Conservation (phyloP, 805 yeast genomes). For the Wickerhamiella spandovensis region DNA sequence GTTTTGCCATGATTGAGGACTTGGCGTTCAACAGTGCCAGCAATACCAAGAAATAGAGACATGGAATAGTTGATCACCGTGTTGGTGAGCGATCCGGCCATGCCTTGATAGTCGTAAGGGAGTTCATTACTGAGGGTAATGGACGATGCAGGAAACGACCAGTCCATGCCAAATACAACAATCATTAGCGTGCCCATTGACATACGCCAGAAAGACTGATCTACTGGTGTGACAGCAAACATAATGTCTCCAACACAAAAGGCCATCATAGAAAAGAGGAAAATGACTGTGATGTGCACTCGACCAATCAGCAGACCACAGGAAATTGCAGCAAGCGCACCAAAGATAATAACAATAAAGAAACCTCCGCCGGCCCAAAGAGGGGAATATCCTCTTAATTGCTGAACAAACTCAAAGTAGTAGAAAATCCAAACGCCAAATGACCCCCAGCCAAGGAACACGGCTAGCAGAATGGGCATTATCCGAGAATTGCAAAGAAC, state of each 20-base stretch:
- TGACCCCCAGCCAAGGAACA: conserved; percentile 66
- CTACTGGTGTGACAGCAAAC: conserved; percentile 29
- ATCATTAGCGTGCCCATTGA: conserved; percentile 43
- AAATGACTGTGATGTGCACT: conserved; percentile 36
- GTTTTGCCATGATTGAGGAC: conserved; percentile 4
- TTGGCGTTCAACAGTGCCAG: conserved; percentile 28
- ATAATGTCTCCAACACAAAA: conserved; percentile 28
- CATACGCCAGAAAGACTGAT: conserved; percentile 47
- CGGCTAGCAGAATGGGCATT: conserved; percentile 31
- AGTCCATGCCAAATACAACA: conserved; percentile 62
- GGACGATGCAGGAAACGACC: conserved; percentile 64
- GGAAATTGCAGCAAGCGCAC: conserved; percentile 41
- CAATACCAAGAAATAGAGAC: conserved; percentile 56
- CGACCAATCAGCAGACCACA: conserved; percentile 37
- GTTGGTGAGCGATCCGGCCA: conserved; percentile 61
- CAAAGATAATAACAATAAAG: conserved; percentile 37
- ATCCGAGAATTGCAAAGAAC: conserved; percentile 33
- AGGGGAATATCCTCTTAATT: conserved; percentile 36
- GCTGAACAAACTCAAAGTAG: conserved; percentile 39
- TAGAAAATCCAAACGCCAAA: conserved; percentile 63
- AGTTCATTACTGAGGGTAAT: conserved; percentile 45
- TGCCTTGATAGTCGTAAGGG: conserved; percentile 56
- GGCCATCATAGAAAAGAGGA: conserved; percentile 38
- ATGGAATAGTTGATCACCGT: conserved; percentile 63
- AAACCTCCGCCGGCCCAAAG: conserved; percentile 35